A percentile compares a stretch with the other conserved stretches of the same genome.
These are phyloP conservation scores for Calonectria hawksworthii DNA, from an alignment of 2,329 filamentous ascomycete species.

Conservation along the genomic window DNA sequence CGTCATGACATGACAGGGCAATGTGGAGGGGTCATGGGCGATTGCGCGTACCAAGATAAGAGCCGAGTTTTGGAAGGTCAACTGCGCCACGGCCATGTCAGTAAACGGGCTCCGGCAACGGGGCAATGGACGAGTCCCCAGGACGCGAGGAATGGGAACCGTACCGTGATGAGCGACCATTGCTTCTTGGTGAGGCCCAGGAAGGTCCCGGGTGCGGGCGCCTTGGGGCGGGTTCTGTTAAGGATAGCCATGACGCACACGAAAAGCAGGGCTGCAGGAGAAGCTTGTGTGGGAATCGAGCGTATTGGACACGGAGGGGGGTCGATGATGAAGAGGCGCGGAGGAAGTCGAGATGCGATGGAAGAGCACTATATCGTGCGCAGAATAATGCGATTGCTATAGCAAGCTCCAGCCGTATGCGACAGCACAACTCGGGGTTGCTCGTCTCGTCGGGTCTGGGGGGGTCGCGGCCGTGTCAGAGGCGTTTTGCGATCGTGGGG, in stretches of 20 bases:
- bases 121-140: neutral
- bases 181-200: conserved; percentile 45
- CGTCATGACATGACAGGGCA: conserved; percentile 76
- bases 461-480: neutral
- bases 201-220: conserved; percentile 33
- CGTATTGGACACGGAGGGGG: neutral
- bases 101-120: conserved; percentile 11
- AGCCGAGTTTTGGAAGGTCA: conserved; percentile 82
- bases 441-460: neutral
- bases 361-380: conserved; percentile 27
- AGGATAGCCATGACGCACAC: conserved; percentile 42
- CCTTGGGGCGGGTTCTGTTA: conserved; percentile 23
- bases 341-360: neutral
- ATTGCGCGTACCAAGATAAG: conserved; percentile 74
- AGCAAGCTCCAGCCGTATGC: conserved; percentile 28
- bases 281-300: conserved; percentile 17
- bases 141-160: neutral
- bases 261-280: neutral
- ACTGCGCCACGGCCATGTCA: conserved; percentile 59
- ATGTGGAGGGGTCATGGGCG: conserved; percentile 20
- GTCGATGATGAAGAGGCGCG: neutral
- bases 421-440: conserved; percentile 15
- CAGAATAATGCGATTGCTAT: conserved; percentile 35
- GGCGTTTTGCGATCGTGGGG: neutral
- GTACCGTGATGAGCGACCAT: conserved; percentile 42